Evolutionary conservation across 352 stramenopile genomes (phyloP).

Genomic region (Plasmopara viticola): DNA sequence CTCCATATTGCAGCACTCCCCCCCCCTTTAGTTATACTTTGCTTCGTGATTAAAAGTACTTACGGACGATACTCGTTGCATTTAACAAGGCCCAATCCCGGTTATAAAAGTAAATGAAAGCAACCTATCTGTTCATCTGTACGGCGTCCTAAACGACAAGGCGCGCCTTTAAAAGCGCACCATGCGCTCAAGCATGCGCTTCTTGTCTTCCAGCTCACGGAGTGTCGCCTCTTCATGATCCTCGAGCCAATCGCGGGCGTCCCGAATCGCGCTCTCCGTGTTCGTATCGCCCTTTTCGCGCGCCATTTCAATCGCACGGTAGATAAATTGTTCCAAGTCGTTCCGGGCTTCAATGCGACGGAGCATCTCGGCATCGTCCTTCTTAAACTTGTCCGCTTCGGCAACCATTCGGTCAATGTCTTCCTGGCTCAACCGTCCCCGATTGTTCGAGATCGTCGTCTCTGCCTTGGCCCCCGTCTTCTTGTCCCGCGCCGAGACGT

Average conservation of each 20-base stretch:
- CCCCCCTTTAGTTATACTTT: no score
- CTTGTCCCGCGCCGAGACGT: conserved; percentile 86
- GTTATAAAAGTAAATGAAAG: conserved; percentile 23
- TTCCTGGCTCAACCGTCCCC: conserved; percentile 56
- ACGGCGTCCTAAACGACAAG: conserved; percentile 29
- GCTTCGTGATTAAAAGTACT: no score
- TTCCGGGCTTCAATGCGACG: conserved; percentile 64
- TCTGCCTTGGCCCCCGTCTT: conserved; percentile 60
- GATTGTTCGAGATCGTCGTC: conserved; percentile 74
- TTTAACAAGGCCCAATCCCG: not conserved
- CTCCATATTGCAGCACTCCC: no score
- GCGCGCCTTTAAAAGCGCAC: conserved; percentile 49
- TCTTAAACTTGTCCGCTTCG: conserved; percentile 69
- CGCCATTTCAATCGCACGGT: conserved; percentile 60
- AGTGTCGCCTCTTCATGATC: conserved; percentile 83
- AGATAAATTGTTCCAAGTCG: conserved; percentile 66
- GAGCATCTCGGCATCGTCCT: conserved; percentile 65
- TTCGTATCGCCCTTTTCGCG: conserved; percentile 63
- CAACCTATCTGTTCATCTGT: conserved; percentile 28
- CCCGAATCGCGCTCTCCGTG: conserved; percentile 74
- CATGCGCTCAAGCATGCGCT: conserved; percentile 73
- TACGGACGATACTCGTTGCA: not conserved
- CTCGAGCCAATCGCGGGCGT: conserved; percentile 86
- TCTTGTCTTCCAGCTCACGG: conserved; percentile 94
- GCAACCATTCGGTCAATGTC: conserved; percentile 70